These are phyloP conservation scores for Gelatoporia subvermispora DNA, from an alignment of 768 basidiomycete species.

Conservation along the genomic window DNA sequence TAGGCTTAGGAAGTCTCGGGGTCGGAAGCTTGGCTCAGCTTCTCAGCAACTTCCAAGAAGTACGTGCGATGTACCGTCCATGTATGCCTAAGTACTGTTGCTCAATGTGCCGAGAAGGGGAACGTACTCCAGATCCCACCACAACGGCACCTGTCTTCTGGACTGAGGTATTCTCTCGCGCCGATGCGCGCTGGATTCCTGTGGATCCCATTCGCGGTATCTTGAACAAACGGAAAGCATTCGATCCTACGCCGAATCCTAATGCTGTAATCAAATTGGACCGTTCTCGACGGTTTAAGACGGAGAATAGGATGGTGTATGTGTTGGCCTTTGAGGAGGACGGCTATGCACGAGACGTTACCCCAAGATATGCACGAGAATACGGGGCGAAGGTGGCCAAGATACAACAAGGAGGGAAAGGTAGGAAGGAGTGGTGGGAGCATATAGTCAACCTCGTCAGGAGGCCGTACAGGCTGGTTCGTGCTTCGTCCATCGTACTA, in stretches of 20 bases:
- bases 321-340: conserved; percentile 95
- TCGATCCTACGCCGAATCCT: conserved; percentile 58
- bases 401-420: conserved; percentile 64
- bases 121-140: conserved; percentile 45
- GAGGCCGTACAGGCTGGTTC: conserved; percentile 79
- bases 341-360: conserved; percentile 87
- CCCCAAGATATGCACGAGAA: conserved; percentile 79
- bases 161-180: conserved; percentile 94
- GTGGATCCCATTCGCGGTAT: conserved; percentile 83
- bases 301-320: conserved; percentile 86
- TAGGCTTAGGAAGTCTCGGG: conserved; percentile 53
- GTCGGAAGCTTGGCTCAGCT: conserved; percentile 36
- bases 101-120: conserved; percentile 16
- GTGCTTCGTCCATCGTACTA: conserved; percentile 14
- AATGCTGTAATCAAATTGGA: conserved; percentile 10
- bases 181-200: conserved; percentile 88
- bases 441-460: conserved; percentile 55
- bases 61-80: neutral
- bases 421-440: conserved; percentile 84
- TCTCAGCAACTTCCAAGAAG: conserved; percentile 8
- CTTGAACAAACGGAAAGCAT: conserved; percentile 76
- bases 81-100: neutral
- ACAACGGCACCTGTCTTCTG: conserved; percentile 85
- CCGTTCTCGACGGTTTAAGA: conserved; percentile 18
- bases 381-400: conserved; percentile 80